These are phyloP conservation scores for Eucalyptus grandis DNA, from an alignment of 345 rosid genomes.

Conservation along the genomic window DNA sequence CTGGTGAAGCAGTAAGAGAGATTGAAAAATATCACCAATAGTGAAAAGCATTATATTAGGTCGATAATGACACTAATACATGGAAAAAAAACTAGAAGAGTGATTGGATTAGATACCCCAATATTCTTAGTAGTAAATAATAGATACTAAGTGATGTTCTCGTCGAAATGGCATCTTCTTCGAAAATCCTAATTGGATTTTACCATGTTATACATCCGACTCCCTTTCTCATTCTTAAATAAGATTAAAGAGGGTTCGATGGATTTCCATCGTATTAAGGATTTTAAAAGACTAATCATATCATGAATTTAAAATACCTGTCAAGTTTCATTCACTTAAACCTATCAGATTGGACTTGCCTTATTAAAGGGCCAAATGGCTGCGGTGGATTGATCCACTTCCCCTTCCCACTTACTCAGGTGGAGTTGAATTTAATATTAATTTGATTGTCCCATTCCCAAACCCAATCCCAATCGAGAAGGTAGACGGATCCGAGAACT, in stretches of 20 bases:
- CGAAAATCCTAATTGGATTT: not conserved
- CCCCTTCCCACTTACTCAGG: not conserved
- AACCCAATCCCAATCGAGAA: not conserved
- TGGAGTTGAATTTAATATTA: not conserved
- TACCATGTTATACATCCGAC: not conserved
- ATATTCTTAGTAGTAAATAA: not conserved
- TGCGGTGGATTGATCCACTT: not conserved
- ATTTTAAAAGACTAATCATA: not conserved
- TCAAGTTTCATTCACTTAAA: not conserved
- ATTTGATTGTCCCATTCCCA: not conserved
- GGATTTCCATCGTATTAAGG: not conserved
- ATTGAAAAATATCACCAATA: not conserved
- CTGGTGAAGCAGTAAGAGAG: fast-evolving
- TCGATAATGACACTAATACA: not conserved
- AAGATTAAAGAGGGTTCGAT: not conserved
- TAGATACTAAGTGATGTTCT: fast-evolving
- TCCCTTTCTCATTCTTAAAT: not conserved
- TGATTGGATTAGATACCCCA: not conserved
- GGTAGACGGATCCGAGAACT: not conserved
- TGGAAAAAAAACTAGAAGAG: not conserved
- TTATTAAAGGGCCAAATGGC: not conserved
- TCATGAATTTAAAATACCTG: not conserved
- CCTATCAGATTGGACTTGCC: not conserved
- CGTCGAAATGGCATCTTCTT: not conserved
- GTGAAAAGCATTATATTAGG: not conserved